phyloP scores from a whole-genome alignment of 257 asterid species.

The Solanum rostratum region DNA sequence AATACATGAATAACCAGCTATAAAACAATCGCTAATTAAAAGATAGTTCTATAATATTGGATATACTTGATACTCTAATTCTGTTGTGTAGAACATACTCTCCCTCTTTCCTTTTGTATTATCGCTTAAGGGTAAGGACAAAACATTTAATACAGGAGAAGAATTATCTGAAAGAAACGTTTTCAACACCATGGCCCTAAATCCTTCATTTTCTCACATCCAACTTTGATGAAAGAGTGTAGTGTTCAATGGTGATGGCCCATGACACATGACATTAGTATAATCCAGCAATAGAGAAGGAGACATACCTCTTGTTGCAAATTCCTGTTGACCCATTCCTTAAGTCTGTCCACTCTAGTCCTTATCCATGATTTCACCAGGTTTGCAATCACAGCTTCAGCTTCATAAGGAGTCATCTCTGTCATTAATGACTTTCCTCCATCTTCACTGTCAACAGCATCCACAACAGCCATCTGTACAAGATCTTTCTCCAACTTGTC shows the following conservation, averaged over 20 bases:
- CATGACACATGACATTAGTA: neutral
- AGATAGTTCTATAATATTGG: neutral
- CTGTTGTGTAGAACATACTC: neutral
- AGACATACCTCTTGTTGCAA: slow-evolving; percentile 71
- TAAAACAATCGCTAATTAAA: neutral
- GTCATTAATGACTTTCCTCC: slow-evolving; percentile 91
- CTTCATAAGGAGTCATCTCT: slow-evolving; percentile 93
- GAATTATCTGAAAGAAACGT: neutral
- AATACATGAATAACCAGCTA: neutral
- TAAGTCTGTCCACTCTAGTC: slow-evolving; percentile 61
- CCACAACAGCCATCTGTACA: slow-evolving; percentile 86
- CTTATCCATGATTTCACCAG: slow-evolving; percentile 78
- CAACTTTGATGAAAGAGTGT: neutral
- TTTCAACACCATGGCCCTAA: neutral
- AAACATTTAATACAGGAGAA: neutral
- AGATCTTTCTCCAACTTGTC: slow-evolving; percentile 86
- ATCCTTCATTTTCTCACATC: neutral
- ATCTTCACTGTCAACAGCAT: slow-evolving; percentile 87
- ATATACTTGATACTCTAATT: neutral
- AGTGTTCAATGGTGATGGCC: neutral
- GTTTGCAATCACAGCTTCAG: slow-evolving; percentile 59
- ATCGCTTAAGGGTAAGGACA: neutral
- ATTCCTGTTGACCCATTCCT: slow-evolving; percentile 83
- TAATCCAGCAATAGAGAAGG: neutral
- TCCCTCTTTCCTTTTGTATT: neutral